phyloP scores from a whole-genome alignment of 1,284 basidiomycete genomes.

The Leccinum solheimii region DNA sequence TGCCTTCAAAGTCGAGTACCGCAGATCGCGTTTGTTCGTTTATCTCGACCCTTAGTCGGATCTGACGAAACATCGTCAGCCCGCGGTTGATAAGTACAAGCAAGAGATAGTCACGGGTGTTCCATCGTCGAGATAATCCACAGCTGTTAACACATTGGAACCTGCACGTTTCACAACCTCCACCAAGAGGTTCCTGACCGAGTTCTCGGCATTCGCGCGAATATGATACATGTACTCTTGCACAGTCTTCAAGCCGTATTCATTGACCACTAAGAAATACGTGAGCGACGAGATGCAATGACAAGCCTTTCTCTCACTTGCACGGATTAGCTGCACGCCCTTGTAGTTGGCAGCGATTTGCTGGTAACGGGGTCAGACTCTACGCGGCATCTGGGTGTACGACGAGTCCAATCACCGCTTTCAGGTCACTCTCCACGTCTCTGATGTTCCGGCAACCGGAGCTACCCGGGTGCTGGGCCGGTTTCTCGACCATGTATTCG shows the following conservation, averaged over 20 bases:
- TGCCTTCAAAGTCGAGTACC: slow-evolving; percentile 88
- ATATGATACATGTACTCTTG: slow-evolving; percentile 94
- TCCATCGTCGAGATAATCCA: slow-evolving; percentile 88
- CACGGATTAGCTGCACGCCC: slow-evolving; percentile 80
- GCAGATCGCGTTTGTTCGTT: slow-evolving; percentile 78
- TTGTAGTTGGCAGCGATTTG: slow-evolving; percentile 98
- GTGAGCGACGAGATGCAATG: slow-evolving; percentile 4
- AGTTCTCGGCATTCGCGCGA: slow-evolving; percentile 85
- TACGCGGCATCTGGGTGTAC: not conserved
- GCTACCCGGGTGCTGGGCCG: slow-evolving; percentile 81
- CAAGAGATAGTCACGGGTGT: slow-evolving; percentile 58
- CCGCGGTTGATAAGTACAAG: not conserved
- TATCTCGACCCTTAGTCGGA: slow-evolving; percentile 80
- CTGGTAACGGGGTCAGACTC: slow-evolving; percentile 34
- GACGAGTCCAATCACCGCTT: slow-evolving; percentile 60
- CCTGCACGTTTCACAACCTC: slow-evolving; percentile 73
- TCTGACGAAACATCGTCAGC: slow-evolving; percentile 44
- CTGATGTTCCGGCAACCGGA: slow-evolving; percentile 82
- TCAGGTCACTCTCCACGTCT: slow-evolving; percentile 90
- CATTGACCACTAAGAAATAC: slow-evolving; percentile 64
- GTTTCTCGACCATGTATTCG: slow-evolving; percentile 84
- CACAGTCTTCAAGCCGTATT: slow-evolving; percentile 85
- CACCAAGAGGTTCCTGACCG: slow-evolving; percentile 81
- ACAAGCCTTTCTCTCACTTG: slow-evolving; percentile 48
- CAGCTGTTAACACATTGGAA: slow-evolving; percentile 64